Evolutionary conservation across 805 yeast genomes (phyloP).

Genomic region (Candida piceae): DNA sequence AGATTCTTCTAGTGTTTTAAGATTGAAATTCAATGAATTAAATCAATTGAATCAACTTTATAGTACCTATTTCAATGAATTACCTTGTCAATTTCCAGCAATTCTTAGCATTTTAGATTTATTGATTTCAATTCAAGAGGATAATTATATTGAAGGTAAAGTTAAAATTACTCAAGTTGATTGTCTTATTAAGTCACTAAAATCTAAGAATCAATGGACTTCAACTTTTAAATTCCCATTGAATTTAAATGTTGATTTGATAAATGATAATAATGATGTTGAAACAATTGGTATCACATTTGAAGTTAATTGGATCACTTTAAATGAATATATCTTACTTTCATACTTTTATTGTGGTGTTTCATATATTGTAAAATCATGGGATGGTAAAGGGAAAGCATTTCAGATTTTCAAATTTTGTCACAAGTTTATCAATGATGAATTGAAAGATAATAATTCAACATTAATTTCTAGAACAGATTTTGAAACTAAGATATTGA

Average conservation of each 20-base stretch:
- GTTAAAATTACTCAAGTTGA: conserved; percentile 27
- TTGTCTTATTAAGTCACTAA: conserved; percentile 21
- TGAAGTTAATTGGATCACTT: conserved; percentile 36
- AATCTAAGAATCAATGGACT: conserved; percentile 16
- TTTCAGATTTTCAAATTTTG: conserved; percentile 35
- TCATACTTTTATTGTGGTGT: conserved; percentile 41
- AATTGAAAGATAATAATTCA: conserved; percentile 13
- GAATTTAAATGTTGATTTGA: conserved; percentile 1
- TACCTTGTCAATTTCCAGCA: conserved; percentile 32
- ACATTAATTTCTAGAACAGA: conserved; percentile 15
- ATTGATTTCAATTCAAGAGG: conserved; percentile 25
- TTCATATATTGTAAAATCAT: conserved; percentile 31
- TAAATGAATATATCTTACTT: conserved; percentile 37
- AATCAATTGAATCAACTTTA: conserved; percentile 4
- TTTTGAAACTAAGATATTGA: conserved; percentile 23
- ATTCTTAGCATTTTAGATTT: conserved; percentile 26
- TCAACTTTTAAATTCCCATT: conserved; percentile 7
- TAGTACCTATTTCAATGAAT: not conserved
- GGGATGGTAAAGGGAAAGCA: conserved; percentile 32
- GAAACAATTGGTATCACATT: conserved; percentile 16
- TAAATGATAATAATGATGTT: not conserved
- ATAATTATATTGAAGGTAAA: conserved; percentile 25
- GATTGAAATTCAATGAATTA: conserved; percentile 16
- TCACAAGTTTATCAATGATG: conserved; percentile 28
- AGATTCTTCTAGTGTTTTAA: conserved; percentile 20